phyloP scores from a whole-genome alignment of 2,329 filamentous ascomycete genomes.

The Ceratocystis ficicola region DNA sequence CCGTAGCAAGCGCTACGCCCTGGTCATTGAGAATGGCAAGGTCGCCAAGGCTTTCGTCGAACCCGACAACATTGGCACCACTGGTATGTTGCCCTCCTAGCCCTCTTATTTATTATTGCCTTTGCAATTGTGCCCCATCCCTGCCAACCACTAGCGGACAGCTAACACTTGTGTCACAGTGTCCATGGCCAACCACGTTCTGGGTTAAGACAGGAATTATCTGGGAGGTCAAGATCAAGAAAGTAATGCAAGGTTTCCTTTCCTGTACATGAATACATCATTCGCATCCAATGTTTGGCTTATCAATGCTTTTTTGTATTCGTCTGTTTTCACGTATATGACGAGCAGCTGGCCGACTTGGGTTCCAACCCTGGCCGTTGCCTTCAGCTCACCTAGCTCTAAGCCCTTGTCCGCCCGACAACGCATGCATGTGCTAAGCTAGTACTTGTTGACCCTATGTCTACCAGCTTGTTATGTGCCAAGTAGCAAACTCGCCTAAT shows the following conservation, averaged over 20 bases:
- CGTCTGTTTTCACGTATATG: too few relatives aligned
- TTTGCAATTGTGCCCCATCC: not conserved
- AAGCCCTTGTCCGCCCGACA: not conserved
- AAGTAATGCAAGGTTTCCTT: not conserved
- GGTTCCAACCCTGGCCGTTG: not conserved
- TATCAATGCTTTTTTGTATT: not conserved
- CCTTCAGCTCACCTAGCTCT: not conserved
- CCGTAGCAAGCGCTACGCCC: conserved; percentile 77
- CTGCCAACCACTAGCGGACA: not conserved
- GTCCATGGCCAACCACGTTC: conserved; percentile 41
- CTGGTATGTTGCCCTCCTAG: conserved; percentile 42
- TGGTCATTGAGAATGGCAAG: conserved; percentile 73
- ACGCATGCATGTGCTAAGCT: not conserved
- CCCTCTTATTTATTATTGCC: not conserved
- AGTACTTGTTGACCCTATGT: too few relatives aligned
- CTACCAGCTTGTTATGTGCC: too few relatives aligned
- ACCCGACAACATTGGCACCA: conserved; percentile 73
- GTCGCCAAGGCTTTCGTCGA: conserved; percentile 73
- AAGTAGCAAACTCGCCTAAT: too few relatives aligned
- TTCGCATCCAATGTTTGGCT: not conserved
- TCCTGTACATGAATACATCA: not conserved
- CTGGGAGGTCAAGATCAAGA: not conserved
- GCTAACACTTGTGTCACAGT: conserved; percentile 29
- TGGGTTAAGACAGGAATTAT: conserved; percentile 28
- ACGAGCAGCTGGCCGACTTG: not conserved